A percentile compares a stretch with the other conserved stretches of the same genome.
Evolutionary conservation across 345 rosid species (phyloP).

Genomic region (Chamaenerion angustifolium): DNA sequence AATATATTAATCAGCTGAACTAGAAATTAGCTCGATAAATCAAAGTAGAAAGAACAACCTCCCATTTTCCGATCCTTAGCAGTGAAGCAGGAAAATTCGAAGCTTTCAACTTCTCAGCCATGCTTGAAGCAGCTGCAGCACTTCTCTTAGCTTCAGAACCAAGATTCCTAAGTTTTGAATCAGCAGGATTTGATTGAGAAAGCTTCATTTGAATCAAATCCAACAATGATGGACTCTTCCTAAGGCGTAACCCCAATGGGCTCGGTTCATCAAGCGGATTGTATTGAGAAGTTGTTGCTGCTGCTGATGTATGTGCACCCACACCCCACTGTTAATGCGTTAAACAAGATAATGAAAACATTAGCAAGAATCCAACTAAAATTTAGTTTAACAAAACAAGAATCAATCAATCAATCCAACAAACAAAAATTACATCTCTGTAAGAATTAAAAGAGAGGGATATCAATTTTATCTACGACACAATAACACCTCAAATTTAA

Average conservation of each 20-base stretch:
- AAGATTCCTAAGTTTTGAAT: constrained; percentile 10
- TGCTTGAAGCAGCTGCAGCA: constrained; percentile 8
- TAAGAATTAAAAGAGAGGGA: no score
- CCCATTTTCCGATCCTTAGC: constrained; percentile 83
- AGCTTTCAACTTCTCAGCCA: constrained; percentile 80
- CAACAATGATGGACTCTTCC: constrained; percentile 90
- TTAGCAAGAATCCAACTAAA: not conserved
- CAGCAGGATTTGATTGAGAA: constrained; percentile 39
- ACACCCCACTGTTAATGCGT: constrained; percentile 30
- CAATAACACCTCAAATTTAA: no score
- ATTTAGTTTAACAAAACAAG: not conserved
- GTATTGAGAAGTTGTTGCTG: constrained; percentile 39
- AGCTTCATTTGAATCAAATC: constrained; percentile 88
- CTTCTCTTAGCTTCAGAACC: constrained; percentile 37
- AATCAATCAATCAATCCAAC: not conserved
- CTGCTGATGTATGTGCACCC: constrained; percentile 36
- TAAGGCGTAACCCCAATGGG: constrained; percentile 76
- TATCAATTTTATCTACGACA: no score
- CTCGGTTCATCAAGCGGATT: constrained; percentile 93
- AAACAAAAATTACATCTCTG: not conserved
- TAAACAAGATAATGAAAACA: constrained; percentile 1
- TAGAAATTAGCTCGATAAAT: not conserved
- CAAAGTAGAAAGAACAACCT: constrained; percentile 30
- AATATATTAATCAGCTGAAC: not conserved
- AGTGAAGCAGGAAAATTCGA: constrained; percentile 84